Percentiles rank a stretch among this genome's conserved stretches.
phyloP scores from a whole-genome alignment of 2,329 filamentous ascomycete genomes.

The Cytospora chrysosperma region DNA sequence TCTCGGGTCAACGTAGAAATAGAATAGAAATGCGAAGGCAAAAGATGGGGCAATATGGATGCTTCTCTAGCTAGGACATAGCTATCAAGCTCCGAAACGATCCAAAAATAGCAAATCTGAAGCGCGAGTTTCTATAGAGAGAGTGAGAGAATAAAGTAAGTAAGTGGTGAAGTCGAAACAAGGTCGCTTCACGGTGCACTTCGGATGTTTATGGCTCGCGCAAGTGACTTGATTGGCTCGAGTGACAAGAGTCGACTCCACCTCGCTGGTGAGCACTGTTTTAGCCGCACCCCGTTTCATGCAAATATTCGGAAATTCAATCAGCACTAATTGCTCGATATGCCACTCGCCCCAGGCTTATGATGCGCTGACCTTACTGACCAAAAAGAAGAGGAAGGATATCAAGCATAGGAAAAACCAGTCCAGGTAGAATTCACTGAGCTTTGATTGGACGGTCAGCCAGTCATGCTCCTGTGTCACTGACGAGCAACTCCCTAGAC shows the following conservation, averaged over 20 bases:
- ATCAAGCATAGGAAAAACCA: not conserved
- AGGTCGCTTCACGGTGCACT: not conserved
- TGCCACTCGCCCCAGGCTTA: not conserved
- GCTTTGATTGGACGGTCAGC: not conserved
- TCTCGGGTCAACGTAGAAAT: not conserved
- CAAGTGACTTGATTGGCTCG: not conserved
- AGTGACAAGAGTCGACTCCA: not conserved
- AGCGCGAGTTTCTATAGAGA: not conserved
- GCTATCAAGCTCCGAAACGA: not conserved
- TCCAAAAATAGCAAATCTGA: not conserved
- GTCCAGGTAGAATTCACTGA: not conserved
- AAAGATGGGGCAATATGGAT: not conserved
- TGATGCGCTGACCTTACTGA: not conserved
- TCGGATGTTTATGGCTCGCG: not conserved
- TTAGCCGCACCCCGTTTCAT: not conserved
- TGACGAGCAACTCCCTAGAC: not conserved
- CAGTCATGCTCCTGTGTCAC: conserved; percentile 9
- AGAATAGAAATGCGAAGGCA: not conserved
- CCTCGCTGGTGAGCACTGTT: not conserved
- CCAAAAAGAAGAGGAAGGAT: not conserved
- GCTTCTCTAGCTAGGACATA: not conserved
- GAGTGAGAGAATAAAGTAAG: too few species aligned
- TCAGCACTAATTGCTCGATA: not conserved
- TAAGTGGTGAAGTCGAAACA: not conserved
- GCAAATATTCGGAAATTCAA: too few species aligned